Evolutionary conservation across 306 rosid species (phyloP), one percentile per base, ranked within the genome.

Genomic region (Pterocarpus santalinus): DNA sequence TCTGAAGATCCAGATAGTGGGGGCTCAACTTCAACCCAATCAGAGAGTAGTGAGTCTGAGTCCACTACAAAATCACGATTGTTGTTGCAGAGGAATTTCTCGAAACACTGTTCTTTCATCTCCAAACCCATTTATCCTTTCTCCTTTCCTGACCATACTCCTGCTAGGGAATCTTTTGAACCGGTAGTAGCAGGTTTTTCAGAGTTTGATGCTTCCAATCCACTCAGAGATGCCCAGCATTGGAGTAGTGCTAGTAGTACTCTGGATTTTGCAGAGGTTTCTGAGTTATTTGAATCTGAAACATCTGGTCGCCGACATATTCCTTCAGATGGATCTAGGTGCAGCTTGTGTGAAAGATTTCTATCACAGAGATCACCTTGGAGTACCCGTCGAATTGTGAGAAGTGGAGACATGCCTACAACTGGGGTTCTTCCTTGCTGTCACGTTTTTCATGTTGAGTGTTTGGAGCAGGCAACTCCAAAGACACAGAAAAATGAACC

Each of bases 401-500:
- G 91, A 85, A 93, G 98, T 78, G 88, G 91, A 47, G 97, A 93
- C 89, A 89, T 95, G 97, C 98, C 98, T 17, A 84, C 90, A 4
- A 80, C 92, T 0, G 95, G 96, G 38, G 94, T 95, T 74, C 98
- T 93, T 79, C 87, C 93, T 7, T 95, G 98, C 68, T 72, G 83
- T 46, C 99, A 95, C 62, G 92, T 87, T 64, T 93, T 90, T 76
- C 98, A 93, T 77, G 98, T 96, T 8, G 98, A 92, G 75, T 95
- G 99, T 84, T 86, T 95, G 85, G 96, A 93, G 67, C 98, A 90
- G 73, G 79, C 90, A 35, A 95, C 92, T 0, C 92, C 94, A 4
- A 90, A 88, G 87, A 85, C 85, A 4, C 81, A 87, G 14, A 96
- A 82, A 72, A 86, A 66, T 2, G 94, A 96, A 67, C 99, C 97